Base-by-base conservation (phyloP, 805 yeast species). In the Hanseniaspora taiwanica region DNA sequence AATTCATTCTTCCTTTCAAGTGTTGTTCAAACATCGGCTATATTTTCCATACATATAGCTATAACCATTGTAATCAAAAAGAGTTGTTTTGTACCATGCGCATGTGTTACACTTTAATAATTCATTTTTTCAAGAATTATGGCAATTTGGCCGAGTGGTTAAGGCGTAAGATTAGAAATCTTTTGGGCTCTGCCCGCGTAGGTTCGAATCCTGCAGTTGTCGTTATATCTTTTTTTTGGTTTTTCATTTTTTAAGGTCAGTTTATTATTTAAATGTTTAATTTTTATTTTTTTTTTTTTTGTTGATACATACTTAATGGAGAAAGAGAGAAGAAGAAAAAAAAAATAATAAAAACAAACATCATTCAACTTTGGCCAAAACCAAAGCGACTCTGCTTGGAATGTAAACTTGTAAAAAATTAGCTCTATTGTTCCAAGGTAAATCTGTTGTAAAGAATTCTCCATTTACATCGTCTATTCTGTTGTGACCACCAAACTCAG, bases 401-500 rank as follows among this genome's bases (percentile, higher is more conserved):
- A 85, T 68, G 48, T 74, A 74, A 8, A 86, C 81, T 59, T 84
- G 85, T 38, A 89, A 48, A 44, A 75, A 81, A 59, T 89, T 83
- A 20, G 65, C 60, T 48, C 97, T 69, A 47, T 72, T 67, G 53
- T 89, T 84, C 97, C 97, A 89, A 19, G 62, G 63, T 35, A 81
- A 72, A 39, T 79, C 76, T 12, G 80, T 74, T 18, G 96, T 85
- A 56, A 73, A 74, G 54, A 69, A 84, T 46, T 68, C 68, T 2
- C 74, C 59, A 18, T 52, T 55, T 6, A 62, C 64, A 41, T 64
- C 71, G 53, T 78, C 81, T 40, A 86, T 68, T 50, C 96, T 69
- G 24, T 63, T 66, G 54, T 82, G 94, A 3, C 98, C 97, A 23
- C 95, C 95, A 60, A 69, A 83, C 48, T 71, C 68, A 13, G 55